Base-by-base conservation (phyloP, 1,139 yeast species). In the Magnusiomyces fungicola region DNA sequence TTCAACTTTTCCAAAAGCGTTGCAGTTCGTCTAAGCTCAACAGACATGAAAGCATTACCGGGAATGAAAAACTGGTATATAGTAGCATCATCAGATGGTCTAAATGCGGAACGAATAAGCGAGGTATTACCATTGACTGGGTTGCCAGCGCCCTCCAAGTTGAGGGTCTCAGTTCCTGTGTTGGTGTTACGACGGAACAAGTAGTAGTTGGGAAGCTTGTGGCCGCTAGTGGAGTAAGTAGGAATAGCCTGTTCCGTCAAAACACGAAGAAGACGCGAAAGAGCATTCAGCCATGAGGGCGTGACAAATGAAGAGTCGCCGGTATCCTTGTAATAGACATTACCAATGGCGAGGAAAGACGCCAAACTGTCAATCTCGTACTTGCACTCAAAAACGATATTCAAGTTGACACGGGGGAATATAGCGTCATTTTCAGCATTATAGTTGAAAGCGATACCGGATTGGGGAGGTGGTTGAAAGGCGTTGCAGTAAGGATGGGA, bases 51-150 rank as follows among this genome's bases (percentile, higher is more conserved):
- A 1, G 90, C 88, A 61, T 88, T 88, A 1, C 90, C 96, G 0
- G 96, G 96, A 39, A 89, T 76, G 61, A 87, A 84, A 55, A 81
- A 81, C 64, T 87, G 96, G 50, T 77, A 77, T 22, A 83, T 79
- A 36, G 92, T 81, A 1, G 96, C 89, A 66, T 88, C 96, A 63
- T 88, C 96, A 30, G 94, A 83, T 3, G 96, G 96, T 58, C 96
- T 69, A 63, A 88, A 88, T 0, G 95, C 94, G n/a, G 94, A 83
- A 49, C 95, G 71, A 7, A 88, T 71, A 53, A 88, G 69, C 0
- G 94, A 89, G 0, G 89, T 81, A 41, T 76, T 79, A 48, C 62
- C 75, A 56, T 81, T 81, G 1, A 85, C 92, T 0, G 96, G 96
- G 60, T 87, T 84, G 1, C 96, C 96, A 1, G 76, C 75, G 0